Base-by-base conservation (phyloP, 768 basidiomycete species). In the Podaxis mareebaensis region DNA sequence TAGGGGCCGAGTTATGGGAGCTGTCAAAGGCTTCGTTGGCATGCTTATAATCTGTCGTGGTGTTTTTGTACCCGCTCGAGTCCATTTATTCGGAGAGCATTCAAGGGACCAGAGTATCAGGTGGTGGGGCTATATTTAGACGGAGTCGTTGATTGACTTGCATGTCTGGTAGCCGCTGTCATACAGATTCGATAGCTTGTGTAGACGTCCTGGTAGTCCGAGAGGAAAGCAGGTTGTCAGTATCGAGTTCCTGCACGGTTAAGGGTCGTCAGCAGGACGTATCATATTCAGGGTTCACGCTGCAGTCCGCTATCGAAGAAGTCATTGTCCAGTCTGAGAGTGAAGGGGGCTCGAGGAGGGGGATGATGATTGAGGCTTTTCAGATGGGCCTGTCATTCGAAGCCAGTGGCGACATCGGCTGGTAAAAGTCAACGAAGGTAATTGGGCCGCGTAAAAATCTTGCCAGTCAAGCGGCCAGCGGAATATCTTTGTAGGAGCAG, bases 81-180 rank as follows among this genome's bases (percentile, higher is more conserved):
- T 51, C 49, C 11, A 51, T 8, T 12, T 24, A n/a, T 38, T 12
- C 36, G 20, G 39, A 17, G 33, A 30, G 33, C 33, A 33, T 33
- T 33, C 24, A 6, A 17, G 28, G 59, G 59, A 60, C 59, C 59
- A 22, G 59, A 28, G 59, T 60, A 60, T 58, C 58, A 38, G 6
- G 44, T 17, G 4, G 49, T 13, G 26, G 24, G 2, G 49, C 26
- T 12, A 24, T 24, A 12, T 12, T 24, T 51, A 4, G 26, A 26
- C 26, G 26, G 20, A 44, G 42, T 44, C 33, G 10, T 33, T 33
- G 53, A 26, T 15, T 10, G 15, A n/a, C 6, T 24, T 8, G 26
- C 24, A 28, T 17, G 30, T 57, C 26, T 44, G 24, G 40, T n/a
- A 24, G 39, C 20, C 20, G 54, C 54, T 56, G 44, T 46, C 44